Evolutionary conservation across 768 basidiomycete genomes (phyloP).

Genomic region (Jaapia argillacea): DNA sequence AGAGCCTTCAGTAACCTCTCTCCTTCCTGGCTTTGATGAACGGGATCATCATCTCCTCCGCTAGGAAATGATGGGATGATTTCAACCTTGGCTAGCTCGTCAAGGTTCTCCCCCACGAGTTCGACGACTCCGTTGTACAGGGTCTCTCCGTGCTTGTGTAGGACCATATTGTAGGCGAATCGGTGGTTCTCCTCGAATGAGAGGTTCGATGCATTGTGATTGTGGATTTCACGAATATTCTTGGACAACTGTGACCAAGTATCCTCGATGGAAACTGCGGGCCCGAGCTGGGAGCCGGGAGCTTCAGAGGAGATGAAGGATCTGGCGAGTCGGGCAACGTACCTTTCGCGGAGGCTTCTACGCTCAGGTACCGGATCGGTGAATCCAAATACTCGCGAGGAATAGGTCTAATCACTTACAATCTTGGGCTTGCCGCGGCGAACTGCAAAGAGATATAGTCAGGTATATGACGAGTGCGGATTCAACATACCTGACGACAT

Average conservation of each 20-base stretch:
- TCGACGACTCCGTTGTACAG: slow-evolving; percentile 79
- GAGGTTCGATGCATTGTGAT: slow-evolving; percentile 83
- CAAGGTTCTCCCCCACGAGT: slow-evolving; percentile 77
- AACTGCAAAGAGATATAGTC: background rate
- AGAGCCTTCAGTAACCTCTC: slow-evolving; percentile 80
- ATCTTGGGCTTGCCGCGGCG: slow-evolving; percentile 20
- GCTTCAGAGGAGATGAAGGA: background rate
- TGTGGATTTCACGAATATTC: slow-evolving; percentile 92
- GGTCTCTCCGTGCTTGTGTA: slow-evolving; percentile 73
- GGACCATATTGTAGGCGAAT: slow-evolving; percentile 90
- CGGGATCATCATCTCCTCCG: slow-evolving; percentile 51
- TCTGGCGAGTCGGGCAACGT: slow-evolving; percentile 3
- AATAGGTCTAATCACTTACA: slow-evolving; percentile 17
- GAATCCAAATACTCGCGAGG: slow-evolving; percentile 4
- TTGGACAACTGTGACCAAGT: slow-evolving; percentile 74
- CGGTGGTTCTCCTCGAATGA: slow-evolving; percentile 92
- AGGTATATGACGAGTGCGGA: no score
- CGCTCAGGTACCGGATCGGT: slow-evolving; percentile 5
- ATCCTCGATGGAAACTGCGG: slow-evolving; percentile 68
- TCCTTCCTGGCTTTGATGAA: slow-evolving; percentile 73
- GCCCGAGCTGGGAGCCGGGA: slow-evolving; percentile 44
- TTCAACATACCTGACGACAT: no score
- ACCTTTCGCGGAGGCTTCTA: slow-evolving; percentile 41
- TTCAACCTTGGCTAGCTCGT: slow-evolving; percentile 61
- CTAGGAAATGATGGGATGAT: slow-evolving; percentile 82